A percentile compares a stretch with the other conserved stretches of the same genome.
Conservation (phyloP, 805 yeast species). For the Wickerhamomyces sydowiorum region DNA sequence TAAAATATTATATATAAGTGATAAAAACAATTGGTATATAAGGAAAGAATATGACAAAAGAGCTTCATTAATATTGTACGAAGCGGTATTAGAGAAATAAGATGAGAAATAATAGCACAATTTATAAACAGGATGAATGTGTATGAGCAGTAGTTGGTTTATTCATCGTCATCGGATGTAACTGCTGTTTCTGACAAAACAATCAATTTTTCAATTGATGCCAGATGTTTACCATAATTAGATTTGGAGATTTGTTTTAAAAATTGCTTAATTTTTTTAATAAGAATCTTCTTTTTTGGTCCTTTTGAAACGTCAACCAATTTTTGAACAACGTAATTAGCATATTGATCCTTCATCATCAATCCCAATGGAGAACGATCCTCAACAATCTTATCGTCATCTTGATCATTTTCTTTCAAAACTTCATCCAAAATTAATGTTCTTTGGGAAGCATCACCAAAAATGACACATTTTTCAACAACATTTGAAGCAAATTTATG, state of each 20-base stretch:
- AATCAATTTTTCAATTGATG: slow-evolving; percentile 62
- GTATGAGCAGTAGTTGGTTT: no score
- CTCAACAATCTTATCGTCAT: slow-evolving; percentile 37
- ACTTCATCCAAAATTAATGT: slow-evolving; percentile 60
- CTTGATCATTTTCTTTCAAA: slow-evolving; percentile 40
- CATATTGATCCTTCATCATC: slow-evolving; percentile 98
- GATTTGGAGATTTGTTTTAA: slow-evolving; percentile 66
- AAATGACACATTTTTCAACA: slow-evolving; percentile 85
- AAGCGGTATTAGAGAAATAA: no score
- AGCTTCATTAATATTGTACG: no score
- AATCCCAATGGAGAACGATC: slow-evolving; percentile 71
- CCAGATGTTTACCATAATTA: slow-evolving; percentile 75
- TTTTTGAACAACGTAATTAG: slow-evolving; percentile 95
- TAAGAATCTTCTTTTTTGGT: slow-evolving; percentile 61
- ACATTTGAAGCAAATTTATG: slow-evolving; percentile 98
- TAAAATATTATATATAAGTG: no score
- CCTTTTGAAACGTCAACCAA: slow-evolving; percentile 78
- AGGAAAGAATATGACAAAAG: no score
- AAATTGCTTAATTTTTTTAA: slow-evolving; percentile 72
- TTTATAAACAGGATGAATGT: no score
- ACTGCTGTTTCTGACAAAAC: slow-evolving; percentile 21
- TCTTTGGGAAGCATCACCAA: slow-evolving; percentile 62
- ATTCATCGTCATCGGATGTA: slow-evolving; percentile 14
- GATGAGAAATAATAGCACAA: no score
- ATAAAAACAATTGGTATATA: no score